Base-by-base conservation (phyloP, 768 basidiomycete genomes). In the Polyporus arcularius region DNA sequence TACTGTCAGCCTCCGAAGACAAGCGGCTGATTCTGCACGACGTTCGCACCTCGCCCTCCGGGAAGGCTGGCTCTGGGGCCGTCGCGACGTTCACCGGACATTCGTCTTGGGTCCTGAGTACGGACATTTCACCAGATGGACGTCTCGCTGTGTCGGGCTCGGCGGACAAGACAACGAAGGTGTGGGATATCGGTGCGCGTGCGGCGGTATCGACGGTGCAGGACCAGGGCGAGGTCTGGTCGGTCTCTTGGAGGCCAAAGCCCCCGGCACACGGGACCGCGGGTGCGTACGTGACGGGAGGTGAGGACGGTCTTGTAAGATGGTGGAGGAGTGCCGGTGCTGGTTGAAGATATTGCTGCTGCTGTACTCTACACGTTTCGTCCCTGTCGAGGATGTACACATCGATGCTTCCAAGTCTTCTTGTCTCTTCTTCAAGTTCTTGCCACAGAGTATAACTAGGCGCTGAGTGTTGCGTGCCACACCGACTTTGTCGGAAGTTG, bases 1-100 rank as follows among this genome's bases (percentile, higher is more conserved):
- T 98, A 3, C 78, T 95, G 53, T 94, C 92, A 45, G 95, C 90
- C 2, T 96, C 94, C 3, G 95, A 98, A 72, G 95, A 96, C 75
- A 94, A 93, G 72, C 85, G 92, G 16, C 87, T 98, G 60, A 87
- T 94, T 55, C 75, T 96, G 50, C 93, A 96, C 72, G 95, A 98
- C 70, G 90, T 95, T 15, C 87, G 95, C 57, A 79, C 82, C n/a
- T 78, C 87, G 1, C 67, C 82, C 5, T 79, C 84, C 4, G 78
- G 83, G 16, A 82, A 80, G 59, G 77, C 79, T 46, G 88, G 92
- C 5, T 82, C 83, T 18, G 89, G 90, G 42, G 88, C 89, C 1
- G 92, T 96, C 18, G 92, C 95, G 14, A 87, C 92, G 10, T 79
- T 98, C 65, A 83, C 85, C 5, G 95, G 95, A 0, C 95, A 98